phyloP scores from a whole-genome alignment of 768 basidiomycete genomes.

The Chalciporus sphaerocephalus region DNA sequence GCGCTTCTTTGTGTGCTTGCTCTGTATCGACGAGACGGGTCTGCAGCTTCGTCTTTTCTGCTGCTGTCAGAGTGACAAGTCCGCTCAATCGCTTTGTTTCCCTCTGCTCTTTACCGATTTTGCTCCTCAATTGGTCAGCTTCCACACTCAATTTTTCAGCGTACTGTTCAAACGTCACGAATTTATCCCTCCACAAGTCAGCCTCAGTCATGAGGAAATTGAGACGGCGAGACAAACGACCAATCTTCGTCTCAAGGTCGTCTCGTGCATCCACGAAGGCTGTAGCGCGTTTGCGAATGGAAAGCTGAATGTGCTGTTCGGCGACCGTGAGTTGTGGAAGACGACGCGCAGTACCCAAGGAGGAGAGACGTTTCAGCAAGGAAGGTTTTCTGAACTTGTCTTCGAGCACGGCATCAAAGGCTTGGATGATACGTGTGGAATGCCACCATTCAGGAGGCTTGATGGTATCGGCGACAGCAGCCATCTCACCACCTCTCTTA shows the following conservation, averaged over 20 bases:
- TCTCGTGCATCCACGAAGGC: conserved; percentile 93
- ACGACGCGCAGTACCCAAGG: conserved; percentile 65
- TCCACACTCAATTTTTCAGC: conserved; percentile 87
- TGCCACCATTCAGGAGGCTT: conserved; percentile 95
- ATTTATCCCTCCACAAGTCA: conserved; percentile 89
- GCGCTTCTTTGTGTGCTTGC: conserved; percentile 70
- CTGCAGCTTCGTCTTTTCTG: conserved; percentile 76
- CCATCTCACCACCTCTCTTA: conserved; percentile 71
- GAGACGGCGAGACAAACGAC: conserved; percentile 74
- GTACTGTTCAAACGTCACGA: conserved; percentile 90
- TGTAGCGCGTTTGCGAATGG: conserved; percentile 90
- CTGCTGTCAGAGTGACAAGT: conserved; percentile 68
- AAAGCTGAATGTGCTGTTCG: conserved; percentile 81
- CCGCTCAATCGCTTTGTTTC: conserved; percentile 85
- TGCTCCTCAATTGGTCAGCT: conserved; percentile 76
- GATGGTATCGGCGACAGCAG: conserved; percentile 85
- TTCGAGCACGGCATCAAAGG: conserved; percentile 82
- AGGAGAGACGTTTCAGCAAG: conserved; percentile 77
- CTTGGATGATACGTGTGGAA: conserved; percentile 83
- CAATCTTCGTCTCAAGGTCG: conserved; percentile 91
- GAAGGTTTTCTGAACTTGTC: conserved; percentile 92
- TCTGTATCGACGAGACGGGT: conserved; percentile 79
- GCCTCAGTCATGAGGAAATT: conserved; percentile 92
- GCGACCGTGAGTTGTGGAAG: conserved; percentile 71
- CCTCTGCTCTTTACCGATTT: conserved; percentile 87